Evolutionary conservation across 768 basidiomycete species (phyloP), one percentile per base, ranked within the genome.

Genomic region (Pholiota microspora): DNA sequence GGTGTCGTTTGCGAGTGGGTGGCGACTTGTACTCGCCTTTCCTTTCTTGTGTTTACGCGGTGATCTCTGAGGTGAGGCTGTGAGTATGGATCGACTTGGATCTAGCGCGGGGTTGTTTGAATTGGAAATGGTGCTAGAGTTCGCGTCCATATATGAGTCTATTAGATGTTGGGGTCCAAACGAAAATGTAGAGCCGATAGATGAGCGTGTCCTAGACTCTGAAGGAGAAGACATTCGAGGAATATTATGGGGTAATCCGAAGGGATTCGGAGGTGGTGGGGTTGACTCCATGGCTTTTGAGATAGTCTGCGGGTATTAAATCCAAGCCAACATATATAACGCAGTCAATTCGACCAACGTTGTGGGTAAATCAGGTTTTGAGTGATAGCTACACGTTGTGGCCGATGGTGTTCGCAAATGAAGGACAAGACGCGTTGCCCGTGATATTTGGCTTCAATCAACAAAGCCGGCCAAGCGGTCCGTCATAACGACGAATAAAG

Each of bases 181-280:
- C 0, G 92, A 92, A 71, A 93, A 92, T 2, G 89, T 88, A 2
- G 87, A 85, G 61, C 85, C 85, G 35, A 92, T 81, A 4, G 90
- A 92, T 45, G 77, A 77, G 51, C 89, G 79, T 53, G 79, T 77
- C 53, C 86, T 81, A 49, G 82, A 83, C 10, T 73, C 67, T n/a
- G 77, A 75, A 1, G 84, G 77, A 1, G 84, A 84, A 12, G 79
- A 76, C 16, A 84, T 62, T 36, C 73, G 78, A 8, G 83, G 80
- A 38, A 81, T 75, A 53, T n/a, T n/a, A n/a, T 73, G 63, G 42
- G 77, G 77, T 32, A 83, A 70, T 9, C 65, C 59, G 59, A 75
- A 82, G 13, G 68, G 65, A 34, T 70, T 69, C 23, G 67, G 64
- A 2, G 79, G 79, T 9, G 83, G 82, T 32, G 83, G 82, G 10